Percentiles rank a stretch among this genome's conserved stretches.
phyloP scores from a whole-genome alignment of 2,329 filamentous ascomycete genomes.

The Torrubiellomyces zombiae region DNA sequence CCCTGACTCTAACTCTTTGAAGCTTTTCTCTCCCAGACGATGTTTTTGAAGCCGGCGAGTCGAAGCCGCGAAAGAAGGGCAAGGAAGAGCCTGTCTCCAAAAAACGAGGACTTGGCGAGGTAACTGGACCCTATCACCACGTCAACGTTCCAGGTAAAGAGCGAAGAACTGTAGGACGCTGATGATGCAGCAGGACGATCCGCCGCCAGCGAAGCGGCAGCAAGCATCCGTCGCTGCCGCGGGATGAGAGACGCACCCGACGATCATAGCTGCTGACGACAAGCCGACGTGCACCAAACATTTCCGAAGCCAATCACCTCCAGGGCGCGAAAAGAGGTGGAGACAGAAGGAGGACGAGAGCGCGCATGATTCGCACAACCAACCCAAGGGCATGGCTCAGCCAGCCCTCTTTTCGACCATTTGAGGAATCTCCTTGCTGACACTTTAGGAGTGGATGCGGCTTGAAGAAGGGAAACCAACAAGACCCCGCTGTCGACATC shows the following conservation, averaged over 20 bases:
- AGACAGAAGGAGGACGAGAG: too few species aligned
- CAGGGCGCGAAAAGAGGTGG: too few species aligned
- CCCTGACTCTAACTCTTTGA: too few species aligned
- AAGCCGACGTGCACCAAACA: too few species aligned
- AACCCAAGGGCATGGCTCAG: too few species aligned
- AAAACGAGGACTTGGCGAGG: conserved; percentile 33
- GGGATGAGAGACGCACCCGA: too few species aligned
- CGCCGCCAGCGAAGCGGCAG: conserved; percentile 23
- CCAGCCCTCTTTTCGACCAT: too few species aligned
- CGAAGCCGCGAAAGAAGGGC: conserved; percentile 45
- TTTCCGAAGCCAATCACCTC: too few species aligned
- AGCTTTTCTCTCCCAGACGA: conserved; percentile 83
- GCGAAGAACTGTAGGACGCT: conserved; percentile 3
- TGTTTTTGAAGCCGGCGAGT: conserved; percentile 69
- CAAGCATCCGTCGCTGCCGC: conserved; percentile 24
- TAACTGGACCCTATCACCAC: conserved; percentile 14
- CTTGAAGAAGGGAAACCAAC: background rate
- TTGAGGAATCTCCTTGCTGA: conserved; percentile 9
- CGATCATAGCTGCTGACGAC: too few species aligned
- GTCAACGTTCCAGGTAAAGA: conserved; percentile 2
- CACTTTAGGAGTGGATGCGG: conserved; percentile 8
- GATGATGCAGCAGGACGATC: conserved; percentile 19
- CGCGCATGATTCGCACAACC: too few species aligned
- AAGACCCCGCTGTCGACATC: background rate
- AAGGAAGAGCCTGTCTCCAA: conserved; percentile 25